Evolutionary conservation across 306 rosid genomes (phyloP).

Genomic region (Lagenaria siceraria): DNA sequence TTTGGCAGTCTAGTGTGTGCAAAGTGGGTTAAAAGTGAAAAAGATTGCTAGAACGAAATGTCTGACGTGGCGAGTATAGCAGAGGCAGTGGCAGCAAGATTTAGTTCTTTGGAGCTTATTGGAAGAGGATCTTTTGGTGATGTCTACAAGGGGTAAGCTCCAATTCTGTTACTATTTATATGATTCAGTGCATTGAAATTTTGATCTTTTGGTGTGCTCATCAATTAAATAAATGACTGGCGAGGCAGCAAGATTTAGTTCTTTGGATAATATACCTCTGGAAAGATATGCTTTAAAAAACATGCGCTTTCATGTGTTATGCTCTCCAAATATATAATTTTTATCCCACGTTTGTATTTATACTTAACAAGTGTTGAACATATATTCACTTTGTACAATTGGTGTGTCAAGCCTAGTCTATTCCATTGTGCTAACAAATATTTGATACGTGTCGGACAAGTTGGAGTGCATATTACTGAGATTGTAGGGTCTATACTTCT

Average conservation of each 20-base stretch:
- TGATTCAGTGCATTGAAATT: neutral
- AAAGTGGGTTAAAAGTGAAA: conserved; percentile 19
- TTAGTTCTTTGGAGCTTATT: conserved; percentile 72
- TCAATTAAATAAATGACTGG: neutral
- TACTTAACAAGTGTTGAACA: neutral
- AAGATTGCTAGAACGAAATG: conserved; percentile 35
- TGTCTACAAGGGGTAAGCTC: conserved; percentile 83
- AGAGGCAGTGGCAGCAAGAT: conserved; percentile 83
- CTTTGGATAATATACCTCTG: too few relatives aligned
- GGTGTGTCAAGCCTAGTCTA: neutral
- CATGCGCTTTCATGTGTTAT: neutral
- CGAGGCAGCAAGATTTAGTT: too few relatives aligned
- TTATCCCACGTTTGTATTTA: neutral
- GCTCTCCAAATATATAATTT: neutral
- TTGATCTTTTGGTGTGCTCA: neutral
- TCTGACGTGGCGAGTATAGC: conserved; percentile 59
- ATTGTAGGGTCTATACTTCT: neutral
- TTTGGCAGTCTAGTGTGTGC: conserved; percentile 25
- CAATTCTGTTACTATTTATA: neutral
- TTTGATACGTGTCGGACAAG: neutral
- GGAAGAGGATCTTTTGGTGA: conserved; percentile 97
- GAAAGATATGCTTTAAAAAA: neutral
- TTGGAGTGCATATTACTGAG: neutral
- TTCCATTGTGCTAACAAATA: neutral
- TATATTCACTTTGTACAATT: neutral